A percentile compares a stretch with the other conserved stretches of the same genome.
Evolutionary conservation across 768 basidiomycete genomes (phyloP).

Genomic region (Holtermannia corniformis): DNA sequence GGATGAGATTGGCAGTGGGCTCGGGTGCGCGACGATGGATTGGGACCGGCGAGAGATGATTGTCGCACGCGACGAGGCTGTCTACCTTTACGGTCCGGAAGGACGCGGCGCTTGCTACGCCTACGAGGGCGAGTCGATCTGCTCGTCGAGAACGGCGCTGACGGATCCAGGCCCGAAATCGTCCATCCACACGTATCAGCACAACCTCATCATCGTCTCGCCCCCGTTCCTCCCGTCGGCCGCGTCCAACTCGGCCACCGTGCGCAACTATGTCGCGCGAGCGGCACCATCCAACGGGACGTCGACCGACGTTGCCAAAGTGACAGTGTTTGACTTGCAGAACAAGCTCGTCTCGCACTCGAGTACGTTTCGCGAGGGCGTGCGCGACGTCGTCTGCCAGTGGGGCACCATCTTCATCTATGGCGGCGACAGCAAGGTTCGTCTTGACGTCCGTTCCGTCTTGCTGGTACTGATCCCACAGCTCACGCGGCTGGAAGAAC

Average conservation of each 20-base stretch:
- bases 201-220: conserved; percentile 81
- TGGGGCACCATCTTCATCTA: conserved; percentile 75
- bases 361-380: conserved; percentile 69
- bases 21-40: conserved; percentile 79
- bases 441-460: conserved; percentile 14
- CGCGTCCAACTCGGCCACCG: conserved; percentile 60
- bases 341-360: conserved; percentile 84
- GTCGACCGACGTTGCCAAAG: conserved; percentile 27
- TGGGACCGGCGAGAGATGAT: conserved; percentile 58
- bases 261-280: conserved; percentile 59
- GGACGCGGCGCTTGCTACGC: conserved; percentile 78
- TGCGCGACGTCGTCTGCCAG: conserved; percentile 68
- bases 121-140: conserved; percentile 62
- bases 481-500: conserved; percentile 31
- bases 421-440: conserved; percentile 65
- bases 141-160: background rate
- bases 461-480: conserved; percentile 1
- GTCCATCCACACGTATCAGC: conserved; percentile 63
- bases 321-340: conserved; percentile 81
- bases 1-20: conserved; percentile 73
- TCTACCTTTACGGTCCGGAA: conserved; percentile 73
- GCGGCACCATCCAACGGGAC: conserved; percentile 49
- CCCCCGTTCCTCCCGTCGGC: conserved; percentile 67
- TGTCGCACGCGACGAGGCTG: conserved; percentile 81
- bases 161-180: conserved; percentile 56